phyloP scores from a whole-genome alignment of 2,329 filamentous ascomycete species.

The Sporothrix schenckii region DNA sequence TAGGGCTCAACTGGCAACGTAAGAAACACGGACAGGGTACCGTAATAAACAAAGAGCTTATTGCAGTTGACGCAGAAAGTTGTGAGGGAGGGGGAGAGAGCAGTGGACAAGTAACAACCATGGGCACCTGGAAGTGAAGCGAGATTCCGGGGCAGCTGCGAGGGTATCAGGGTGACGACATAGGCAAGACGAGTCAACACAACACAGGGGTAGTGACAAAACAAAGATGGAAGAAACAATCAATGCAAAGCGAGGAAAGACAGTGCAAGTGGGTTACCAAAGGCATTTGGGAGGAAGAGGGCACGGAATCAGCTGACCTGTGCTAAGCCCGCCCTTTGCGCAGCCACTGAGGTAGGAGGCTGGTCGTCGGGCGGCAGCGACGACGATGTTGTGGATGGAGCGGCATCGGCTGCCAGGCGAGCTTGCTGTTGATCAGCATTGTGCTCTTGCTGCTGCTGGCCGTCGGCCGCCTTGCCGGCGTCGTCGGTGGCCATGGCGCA shows the following conservation, averaged over 20 bases:
- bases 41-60: not conserved
- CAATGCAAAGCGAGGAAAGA: not conserved
- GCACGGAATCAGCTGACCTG: constrained; percentile 30
- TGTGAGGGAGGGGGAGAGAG: not conserved
- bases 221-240: not conserved
- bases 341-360: constrained; percentile 12
- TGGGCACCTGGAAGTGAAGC: not conserved
- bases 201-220: not conserved
- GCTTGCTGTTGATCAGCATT: constrained; percentile 4
- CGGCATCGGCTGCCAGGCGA: constrained; percentile 11
- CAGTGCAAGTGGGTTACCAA: not conserved
- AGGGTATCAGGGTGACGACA: not conserved
- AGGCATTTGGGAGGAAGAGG: not conserved
- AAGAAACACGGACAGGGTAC: not conserved
- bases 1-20: not conserved
- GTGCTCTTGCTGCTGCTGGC: not conserved
- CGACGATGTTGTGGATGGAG: constrained; percentile 16
- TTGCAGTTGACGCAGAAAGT: not conserved
- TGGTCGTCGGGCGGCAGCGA: constrained; percentile 18
- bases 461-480: not conserved
- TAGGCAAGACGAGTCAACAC: constrained; percentile 6
- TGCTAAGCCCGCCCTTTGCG: constrained; percentile 28
- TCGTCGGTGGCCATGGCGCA: constrained; percentile 25
- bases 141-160: not conserved
- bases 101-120: not conserved